Percentiles rank a stretch among this genome's conserved stretches.
phyloP scores from a whole-genome alignment of 2,329 filamentous ascomycete genomes.

The Diaporthe caulivora region DNA sequence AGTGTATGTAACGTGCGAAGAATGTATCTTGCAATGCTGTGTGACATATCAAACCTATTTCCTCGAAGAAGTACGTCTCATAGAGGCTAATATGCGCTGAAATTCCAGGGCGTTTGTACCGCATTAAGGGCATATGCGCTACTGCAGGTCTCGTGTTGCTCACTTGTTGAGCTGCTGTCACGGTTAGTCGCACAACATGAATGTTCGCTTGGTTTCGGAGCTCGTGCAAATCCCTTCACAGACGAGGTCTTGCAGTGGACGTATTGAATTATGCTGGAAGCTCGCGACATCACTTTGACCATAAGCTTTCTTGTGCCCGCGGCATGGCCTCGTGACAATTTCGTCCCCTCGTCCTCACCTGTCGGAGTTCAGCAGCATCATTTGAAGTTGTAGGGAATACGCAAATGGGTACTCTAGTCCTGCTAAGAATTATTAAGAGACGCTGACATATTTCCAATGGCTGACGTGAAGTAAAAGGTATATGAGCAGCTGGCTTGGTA shows the following conservation, averaged over 20 bases:
- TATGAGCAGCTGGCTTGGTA: not conserved
- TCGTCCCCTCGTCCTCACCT: too few relatives aligned
- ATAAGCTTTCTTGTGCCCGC: too few relatives aligned
- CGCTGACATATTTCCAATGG: not conserved
- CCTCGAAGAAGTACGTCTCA: not conserved
- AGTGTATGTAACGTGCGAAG: not conserved
- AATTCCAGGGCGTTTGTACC: not conserved
- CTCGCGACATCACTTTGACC: not conserved
- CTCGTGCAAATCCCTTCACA: too few relatives aligned
- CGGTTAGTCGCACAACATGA: not conserved
- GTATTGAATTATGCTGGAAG: not conserved
- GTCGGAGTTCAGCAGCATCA: not conserved
- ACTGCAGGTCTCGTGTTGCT: not conserved
- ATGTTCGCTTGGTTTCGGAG: too few relatives aligned
- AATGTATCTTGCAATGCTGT: constrained; percentile 10
- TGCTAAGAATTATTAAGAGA: not conserved
- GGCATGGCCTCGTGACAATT: not conserved
- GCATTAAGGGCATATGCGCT: not conserved
- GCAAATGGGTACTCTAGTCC: too few relatives aligned
- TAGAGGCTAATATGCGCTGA: not conserved
- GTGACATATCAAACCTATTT: not conserved
- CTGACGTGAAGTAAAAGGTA: not conserved
- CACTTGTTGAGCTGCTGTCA: not conserved
- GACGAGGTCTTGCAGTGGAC: not conserved
- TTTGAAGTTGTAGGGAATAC: not conserved